Evolutionary conservation across 306 rosid genomes (phyloP), one percentile per base, ranked within the genome.

Genomic region (Begonia masoniana): DNA sequence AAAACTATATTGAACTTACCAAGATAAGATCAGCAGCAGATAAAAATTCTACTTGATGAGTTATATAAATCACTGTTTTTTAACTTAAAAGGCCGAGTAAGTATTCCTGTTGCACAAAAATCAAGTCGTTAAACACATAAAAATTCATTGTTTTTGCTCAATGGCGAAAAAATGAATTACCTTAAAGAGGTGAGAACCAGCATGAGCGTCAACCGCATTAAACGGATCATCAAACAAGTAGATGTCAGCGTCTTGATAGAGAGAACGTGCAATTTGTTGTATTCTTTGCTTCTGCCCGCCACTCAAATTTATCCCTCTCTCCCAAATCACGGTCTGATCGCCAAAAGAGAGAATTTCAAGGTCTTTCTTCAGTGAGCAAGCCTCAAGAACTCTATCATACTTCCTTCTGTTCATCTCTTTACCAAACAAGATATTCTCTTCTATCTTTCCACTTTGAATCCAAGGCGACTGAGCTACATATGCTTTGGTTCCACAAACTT

Each of bases 11-110:
- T 50, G 15, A 23, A 45, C 92, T 71, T 53, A 84, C 93, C 82
- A 82, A 71, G 55, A 88, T 82, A 62, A 82, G 71, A 68, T 88
- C 95, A 54, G 97, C 93, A 35, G 82, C 73, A 42, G 95, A 86
- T 67, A 88, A 76, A 76, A 84, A 88, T 56, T 88, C 97, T 15
- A 88, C 82, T 76, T 82, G 97, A 78, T 88, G 95, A 56, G 97
- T 77, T 10, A 88, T 77, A 68, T 79, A 88, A 43, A 88, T 61
- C 60, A 88, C 93, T 51, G 79, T 82, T 72, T 88, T 88, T 52
- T 89, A 73, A 59, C 74, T 70, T 62, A 84, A 64, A 61, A 77
- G 73, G 41, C 84, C 95, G 45, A 88, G 81, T 66, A 88, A 69
- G 55, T 88, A 84, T 66, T 88, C 89, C 95, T 88, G 79, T 60